Base-by-base conservation (phyloP, 495 filamentous ascomycete genomes). In the Letharia lupina region DNA sequence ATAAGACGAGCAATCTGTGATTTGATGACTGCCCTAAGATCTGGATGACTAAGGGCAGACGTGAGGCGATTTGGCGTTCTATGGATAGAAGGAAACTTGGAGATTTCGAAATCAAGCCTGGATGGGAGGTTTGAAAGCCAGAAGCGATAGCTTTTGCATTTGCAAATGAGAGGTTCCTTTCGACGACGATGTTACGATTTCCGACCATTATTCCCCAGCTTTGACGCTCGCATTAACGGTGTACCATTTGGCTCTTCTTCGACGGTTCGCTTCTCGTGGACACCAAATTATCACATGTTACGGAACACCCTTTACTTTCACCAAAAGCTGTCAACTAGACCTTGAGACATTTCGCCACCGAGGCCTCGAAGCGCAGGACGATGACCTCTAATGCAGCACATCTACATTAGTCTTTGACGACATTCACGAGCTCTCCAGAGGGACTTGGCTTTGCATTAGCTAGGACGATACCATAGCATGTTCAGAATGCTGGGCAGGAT, bases 81-180 rank as follows among this genome's bases (percentile, higher is more conserved):
- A 65, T 69, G 63, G 59, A 69, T 63, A 40, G 67, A 69, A 52
- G 42, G 66, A 62, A 31, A 69, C 33, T 23, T 28, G 59, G 35
- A 45, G 40, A 39, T 23, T 45, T 44, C 23, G 28, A 28, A 44
- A 33, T 47, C n/a, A 35, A 44, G 63, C 40, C 63, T 58, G 39
- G 52, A 57, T 58, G 52, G 62, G 44, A 44, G 37, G 23, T 11
- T 45, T 44, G 23, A 45, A 13, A 13, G 52, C 44, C 50, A 60
- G 62, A 42, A 58, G 63, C 47, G 13, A 63, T 20, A 61, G 40
- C 35, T 65, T 63, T 47, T 41, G 67, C 67, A 68, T 68, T 65
- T 68, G 57, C 58, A 66, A 28, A 54, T 20, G 60, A 61, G 58
- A 33, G 35, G 37, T 40, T 63, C 20, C 31, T 65, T 35, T 45